Evolutionary conservation across 208 protist species (phyloP), one percentile per base, ranked within the genome.

Genomic region (Herpetomonas tarakana): DNA sequence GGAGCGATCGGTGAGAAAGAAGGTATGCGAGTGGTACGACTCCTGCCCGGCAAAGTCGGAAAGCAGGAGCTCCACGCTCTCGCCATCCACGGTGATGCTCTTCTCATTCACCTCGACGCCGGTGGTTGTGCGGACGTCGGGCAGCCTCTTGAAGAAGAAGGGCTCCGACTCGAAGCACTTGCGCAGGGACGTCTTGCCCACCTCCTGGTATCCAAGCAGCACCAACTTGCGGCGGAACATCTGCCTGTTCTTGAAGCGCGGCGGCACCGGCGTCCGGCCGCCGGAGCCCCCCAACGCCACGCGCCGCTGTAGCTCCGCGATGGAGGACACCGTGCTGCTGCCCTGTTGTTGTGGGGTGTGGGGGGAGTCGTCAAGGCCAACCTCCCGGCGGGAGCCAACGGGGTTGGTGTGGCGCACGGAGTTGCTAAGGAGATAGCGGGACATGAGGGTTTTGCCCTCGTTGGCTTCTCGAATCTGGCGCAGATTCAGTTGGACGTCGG

Each of bases 21-120:
- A 83, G 18, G 75, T 90, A 65, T 96, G 83, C 1, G 84, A 88
- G 74, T 93, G 85, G 74, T 96, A 94, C 26, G 74, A 52, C 65
- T 93, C 86, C 62, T 96, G 91, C 0, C 91, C 91, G 2, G 91
- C 80, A 73, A 94, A 93, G 72, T 96, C 91, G 16, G 81, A 83
- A 26, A 96, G 35, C 19, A 81, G 74, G 9, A 94, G 61, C 58
- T 94, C 67, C 12, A 93, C 63, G 3, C 54, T 47, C 26, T 86
- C 81, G n/a, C 71, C 73, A 35, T 86, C 71, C 28, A 91, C 74
- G 29, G 30, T 38, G 53, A 91, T 76, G 59, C 39, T 56, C 60
- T 91, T 74, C 64, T 79, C 69, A 53, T 76, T 67, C 51, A 91
- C 83, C 51, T 93, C 79, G 9, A 96, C 76, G 22, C 91, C 91